Conservation (phyloP, 1,284 basidiomycete species). For the Melanopsichium pennsylvanicum region DNA sequence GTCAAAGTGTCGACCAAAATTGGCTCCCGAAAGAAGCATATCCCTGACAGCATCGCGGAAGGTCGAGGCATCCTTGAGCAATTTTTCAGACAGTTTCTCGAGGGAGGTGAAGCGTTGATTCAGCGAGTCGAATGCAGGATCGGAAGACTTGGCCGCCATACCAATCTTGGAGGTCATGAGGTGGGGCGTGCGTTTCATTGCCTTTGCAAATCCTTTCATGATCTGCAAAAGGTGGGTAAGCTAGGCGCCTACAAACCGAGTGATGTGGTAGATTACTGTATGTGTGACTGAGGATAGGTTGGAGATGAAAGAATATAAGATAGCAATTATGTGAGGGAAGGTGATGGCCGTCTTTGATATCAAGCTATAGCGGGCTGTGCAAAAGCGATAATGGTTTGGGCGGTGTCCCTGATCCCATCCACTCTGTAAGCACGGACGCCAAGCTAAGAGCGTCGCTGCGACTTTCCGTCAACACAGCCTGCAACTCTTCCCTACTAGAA, state of each 20-base stretch:
- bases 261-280: background rate
- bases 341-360: too few relatives aligned
- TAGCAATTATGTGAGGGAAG: too few relatives aligned
- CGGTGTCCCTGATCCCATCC: background rate
- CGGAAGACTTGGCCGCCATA: slow-evolving; percentile 58
- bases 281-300: too few relatives aligned
- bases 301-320: too few relatives aligned
- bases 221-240: slow-evolving; percentile 7
- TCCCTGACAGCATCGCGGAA: slow-evolving; percentile 75
- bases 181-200: slow-evolving; percentile 63
- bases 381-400: background rate
- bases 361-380: too few relatives aligned
- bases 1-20: slow-evolving; percentile 79
- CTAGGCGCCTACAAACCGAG: background rate
- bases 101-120: slow-evolving; percentile 74
- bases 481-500: too few relatives aligned
- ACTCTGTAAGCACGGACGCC: slow-evolving; percentile 9
- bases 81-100: slow-evolving; percentile 84
- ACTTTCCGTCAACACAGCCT: slow-evolving; percentile 31
- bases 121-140: slow-evolving; percentile 62
- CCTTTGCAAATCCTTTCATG: slow-evolving; percentile 59
- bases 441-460: slow-evolving; percentile 3
- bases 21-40: slow-evolving; percentile 80
- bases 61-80: slow-evolving; percentile 87
- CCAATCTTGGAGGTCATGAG: slow-evolving; percentile 63